These are phyloP conservation scores for Trypanosoma rangeli DNA, from an alignment of 208 protist genomes.

Conservation along the genomic window DNA sequence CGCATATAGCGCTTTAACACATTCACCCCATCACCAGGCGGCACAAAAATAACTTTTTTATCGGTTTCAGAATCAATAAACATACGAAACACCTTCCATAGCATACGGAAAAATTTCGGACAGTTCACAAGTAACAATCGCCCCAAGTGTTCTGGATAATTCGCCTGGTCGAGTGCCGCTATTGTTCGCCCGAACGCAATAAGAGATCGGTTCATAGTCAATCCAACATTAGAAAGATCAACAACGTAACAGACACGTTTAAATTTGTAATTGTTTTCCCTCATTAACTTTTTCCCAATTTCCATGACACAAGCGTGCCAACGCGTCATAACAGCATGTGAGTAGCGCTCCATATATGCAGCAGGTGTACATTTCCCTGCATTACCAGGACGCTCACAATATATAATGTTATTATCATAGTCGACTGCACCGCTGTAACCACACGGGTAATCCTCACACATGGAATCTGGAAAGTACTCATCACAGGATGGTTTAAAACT, in stretches of 20 bases:
- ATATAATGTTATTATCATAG: slow-evolving; percentile 81
- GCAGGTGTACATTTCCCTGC: slow-evolving; percentile 52
- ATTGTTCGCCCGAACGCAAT: slow-evolving; percentile 80
- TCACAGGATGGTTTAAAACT: slow-evolving; percentile 53
- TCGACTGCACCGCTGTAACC: slow-evolving; percentile 67
- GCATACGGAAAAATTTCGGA: slow-evolving; percentile 63
- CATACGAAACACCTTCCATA: slow-evolving; percentile 78
- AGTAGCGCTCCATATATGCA: slow-evolving; percentile 67
- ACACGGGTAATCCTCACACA: slow-evolving; percentile 67
- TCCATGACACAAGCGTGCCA: slow-evolving; percentile 71
- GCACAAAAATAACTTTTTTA: slow-evolving; percentile 74
- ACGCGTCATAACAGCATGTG: slow-evolving; percentile 54
- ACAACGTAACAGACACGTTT: slow-evolving; percentile 81
- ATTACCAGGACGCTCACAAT: slow-evolving; percentile 82
- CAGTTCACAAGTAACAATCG: slow-evolving; percentile 83
- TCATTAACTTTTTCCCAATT: slow-evolving; percentile 61
- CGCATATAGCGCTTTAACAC: slow-evolving; percentile 57
- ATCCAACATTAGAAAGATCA: slow-evolving; percentile 64
- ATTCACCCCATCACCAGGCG: slow-evolving; percentile 47
- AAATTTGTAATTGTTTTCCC: slow-evolving; percentile 45
- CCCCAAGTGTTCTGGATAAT: slow-evolving; percentile 85
- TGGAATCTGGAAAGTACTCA: slow-evolving; percentile 76
- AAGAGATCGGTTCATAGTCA: slow-evolving; percentile 61
- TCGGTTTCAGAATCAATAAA: slow-evolving; percentile 84
- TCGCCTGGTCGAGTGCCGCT: slow-evolving; percentile 76